phyloP scores from a whole-genome alignment of 441 rosid species.

The Corymbia calophylla region DNA sequence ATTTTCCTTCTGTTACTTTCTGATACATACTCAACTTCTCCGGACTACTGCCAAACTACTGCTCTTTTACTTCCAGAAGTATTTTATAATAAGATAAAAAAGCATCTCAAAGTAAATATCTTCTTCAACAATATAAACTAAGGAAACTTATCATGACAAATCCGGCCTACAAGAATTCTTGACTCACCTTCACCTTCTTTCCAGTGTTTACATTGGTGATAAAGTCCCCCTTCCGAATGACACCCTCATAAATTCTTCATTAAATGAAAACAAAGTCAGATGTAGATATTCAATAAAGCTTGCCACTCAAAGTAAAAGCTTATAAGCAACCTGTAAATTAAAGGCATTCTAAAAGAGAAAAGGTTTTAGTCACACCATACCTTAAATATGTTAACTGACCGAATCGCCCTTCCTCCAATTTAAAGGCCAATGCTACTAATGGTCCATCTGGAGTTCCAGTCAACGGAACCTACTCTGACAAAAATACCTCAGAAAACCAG shows the following conservation, averaged over 20 bases:
- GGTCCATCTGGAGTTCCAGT: constrained; percentile 93
- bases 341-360: not conserved
- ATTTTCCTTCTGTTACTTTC: not conserved
- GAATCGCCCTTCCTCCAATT: constrained; percentile 96
- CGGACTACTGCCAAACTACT: not conserved
- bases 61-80: not conserved
- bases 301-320: not conserved
- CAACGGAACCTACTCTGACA: constrained; percentile 53
- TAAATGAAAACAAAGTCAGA: constrained; percentile 18
- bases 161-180: not conserved
- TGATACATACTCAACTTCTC: not conserved
- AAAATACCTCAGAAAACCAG: not conserved
- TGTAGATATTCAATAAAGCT: not conserved
- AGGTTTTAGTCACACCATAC: constrained; percentile 15
- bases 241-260: constrained; percentile 88
- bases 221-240: constrained; percentile 90
- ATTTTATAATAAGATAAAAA: not conserved
- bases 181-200: constrained; percentile 85
- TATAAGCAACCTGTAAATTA: not conserved
- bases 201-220: constrained; percentile 87
- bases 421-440: constrained; percentile 98
- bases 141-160: not conserved
- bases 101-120: not conserved
- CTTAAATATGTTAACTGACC: constrained; percentile 93
- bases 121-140: not conserved